Conservation (phyloP, 176 grass and related monocot species). For the Eragrostis nindensis region DNA sequence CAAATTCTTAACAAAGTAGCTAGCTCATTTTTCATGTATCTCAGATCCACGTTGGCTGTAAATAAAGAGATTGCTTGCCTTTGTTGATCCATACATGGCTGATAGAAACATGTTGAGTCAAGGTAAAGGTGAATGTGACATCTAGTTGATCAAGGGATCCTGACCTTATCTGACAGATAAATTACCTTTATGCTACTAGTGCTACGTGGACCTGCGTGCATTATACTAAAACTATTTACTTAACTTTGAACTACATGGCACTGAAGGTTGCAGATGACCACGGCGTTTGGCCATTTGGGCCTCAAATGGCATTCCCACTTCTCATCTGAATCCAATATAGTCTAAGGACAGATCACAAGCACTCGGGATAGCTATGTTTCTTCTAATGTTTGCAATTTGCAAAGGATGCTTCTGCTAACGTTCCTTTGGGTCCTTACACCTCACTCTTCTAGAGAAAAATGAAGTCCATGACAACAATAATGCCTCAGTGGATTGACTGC, state of each 20-base stretch:
- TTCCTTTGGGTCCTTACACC: background rate
- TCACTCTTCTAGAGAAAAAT: background rate
- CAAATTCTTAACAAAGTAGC: background rate
- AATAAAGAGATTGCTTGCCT: constrained; percentile 18
- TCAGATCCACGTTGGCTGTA: constrained; percentile 1
- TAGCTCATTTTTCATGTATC: constrained; percentile 14
- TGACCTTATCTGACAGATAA: constrained; percentile 26
- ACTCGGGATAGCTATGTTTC: constrained; percentile 5
- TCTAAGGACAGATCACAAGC: background rate
- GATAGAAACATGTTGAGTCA: constrained; percentile 30
- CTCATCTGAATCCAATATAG: constrained; percentile 12
- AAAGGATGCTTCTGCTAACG: constrained; percentile 1
- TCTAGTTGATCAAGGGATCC: constrained; percentile 24
- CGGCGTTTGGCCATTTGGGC: background rate
- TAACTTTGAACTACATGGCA: constrained; percentile 16
- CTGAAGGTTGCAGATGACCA: constrained; percentile 7
- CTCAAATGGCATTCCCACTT: constrained; percentile 29
- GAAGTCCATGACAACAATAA: no score
- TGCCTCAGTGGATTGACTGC: background rate
- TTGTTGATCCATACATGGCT: constrained; percentile 23
- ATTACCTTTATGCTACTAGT: constrained; percentile 30
- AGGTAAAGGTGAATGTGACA: constrained; percentile 6
- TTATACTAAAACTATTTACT: background rate
- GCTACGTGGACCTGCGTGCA: constrained; percentile 36
- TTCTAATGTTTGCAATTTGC: background rate